Percentiles rank a stretch among this genome's conserved stretches.
Evolutionary conservation across 768 basidiomycete genomes (phyloP).

Genomic region (Dentipellis sp.): DNA sequence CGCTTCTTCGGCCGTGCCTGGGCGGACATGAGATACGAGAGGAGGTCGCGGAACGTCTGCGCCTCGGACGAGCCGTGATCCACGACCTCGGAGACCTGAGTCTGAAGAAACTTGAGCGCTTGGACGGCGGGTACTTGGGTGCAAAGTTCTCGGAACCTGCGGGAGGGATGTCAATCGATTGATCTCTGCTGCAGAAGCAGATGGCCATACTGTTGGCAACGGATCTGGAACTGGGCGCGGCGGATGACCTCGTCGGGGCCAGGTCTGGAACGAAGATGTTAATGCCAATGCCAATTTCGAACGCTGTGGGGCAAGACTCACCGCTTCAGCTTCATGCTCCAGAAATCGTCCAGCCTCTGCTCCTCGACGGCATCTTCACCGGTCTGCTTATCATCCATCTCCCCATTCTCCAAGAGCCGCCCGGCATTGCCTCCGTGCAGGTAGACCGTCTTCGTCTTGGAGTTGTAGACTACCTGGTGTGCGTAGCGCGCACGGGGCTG

Average conservation of each 20-base stretch:
- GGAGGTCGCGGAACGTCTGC: slow-evolving; percentile 55
- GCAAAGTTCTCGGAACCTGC: slow-evolving; percentile 79
- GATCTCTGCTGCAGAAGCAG: background rate
- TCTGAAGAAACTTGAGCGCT: slow-evolving; percentile 65
- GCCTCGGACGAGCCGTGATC: slow-evolving; percentile 59
- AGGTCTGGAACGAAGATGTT: slow-evolving; percentile 32
- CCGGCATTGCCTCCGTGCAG: slow-evolving; percentile 78
- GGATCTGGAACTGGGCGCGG: slow-evolving; percentile 50
- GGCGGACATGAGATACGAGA: slow-evolving; percentile 47
- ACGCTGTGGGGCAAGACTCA: slow-evolving; percentile 20
- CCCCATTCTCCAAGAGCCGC: slow-evolving; percentile 16
- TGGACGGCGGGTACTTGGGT: slow-evolving; percentile 49
- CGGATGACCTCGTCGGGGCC: slow-evolving; percentile 54
- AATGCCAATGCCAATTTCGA: background rate
- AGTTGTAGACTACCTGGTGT: slow-evolving; percentile 71
- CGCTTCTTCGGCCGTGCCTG: slow-evolving; percentile 18
- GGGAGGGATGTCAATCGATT: background rate
- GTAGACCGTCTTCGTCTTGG: slow-evolving; percentile 43
- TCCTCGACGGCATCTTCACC: slow-evolving; percentile 9
- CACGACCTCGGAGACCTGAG: slow-evolving; percentile 59
- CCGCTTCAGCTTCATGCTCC: slow-evolving; percentile 65
- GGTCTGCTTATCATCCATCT: slow-evolving; percentile 9
- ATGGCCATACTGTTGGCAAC: slow-evolving; percentile 59
- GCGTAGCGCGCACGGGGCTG: slow-evolving; percentile 62
- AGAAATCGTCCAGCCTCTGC: slow-evolving; percentile 61